Base-by-base conservation (phyloP, 2,329 filamentous ascomycete genomes). In the Coniosporium tulheliwenetii region DNA sequence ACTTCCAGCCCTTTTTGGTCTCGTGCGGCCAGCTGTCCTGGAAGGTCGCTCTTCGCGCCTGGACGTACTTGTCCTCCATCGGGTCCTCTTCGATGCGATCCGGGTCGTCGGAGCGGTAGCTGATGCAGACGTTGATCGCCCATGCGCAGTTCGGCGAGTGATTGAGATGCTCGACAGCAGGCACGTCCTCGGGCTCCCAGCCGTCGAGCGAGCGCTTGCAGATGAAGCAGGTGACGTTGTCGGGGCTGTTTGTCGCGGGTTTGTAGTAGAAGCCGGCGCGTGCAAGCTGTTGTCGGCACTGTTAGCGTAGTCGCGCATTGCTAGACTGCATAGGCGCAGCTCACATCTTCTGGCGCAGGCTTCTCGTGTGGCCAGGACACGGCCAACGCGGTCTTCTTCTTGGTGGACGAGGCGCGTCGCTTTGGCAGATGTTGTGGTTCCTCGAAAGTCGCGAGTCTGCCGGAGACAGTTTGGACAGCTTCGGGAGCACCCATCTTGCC, bases 261-360 rank as follows among this genome's bases (percentile, higher is more conserved):
- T 79, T 75, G 63, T 85, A 96, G 63, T 81, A 91, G 64, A 98
- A 94, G 32, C 91, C 91, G 42, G 91, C 89, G 54, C 75, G 77
- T 4, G 91, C 89, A 52, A 98, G 79, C 82, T 94, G 55, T 36
- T 38, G 35, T 30, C 38, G 10, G 33, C 39, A 37, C 19, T 26
- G 39, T 54, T 38, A 56, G 48, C 40, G 36, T 29, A 13, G 8
- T 8, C 13, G 8, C 5, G 16, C n/a, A 32, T 36, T 19, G 16
- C n/a, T n/a, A 13, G 41, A 38, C 19, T 40, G 52, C 41, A 53
- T 26, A 36, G 58, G 54, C 19, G n/a, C 14, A 5, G 54, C 63
- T 49, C 64, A 84, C 81, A 48, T 80, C 73, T 48, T 75, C 70
- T 10, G 79, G 70, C 1, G 75, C 67, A 1, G 84, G 75, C 26